Base-by-base conservation (phyloP, 257 asterid species). In the Osmanthus fragrans region DNA sequence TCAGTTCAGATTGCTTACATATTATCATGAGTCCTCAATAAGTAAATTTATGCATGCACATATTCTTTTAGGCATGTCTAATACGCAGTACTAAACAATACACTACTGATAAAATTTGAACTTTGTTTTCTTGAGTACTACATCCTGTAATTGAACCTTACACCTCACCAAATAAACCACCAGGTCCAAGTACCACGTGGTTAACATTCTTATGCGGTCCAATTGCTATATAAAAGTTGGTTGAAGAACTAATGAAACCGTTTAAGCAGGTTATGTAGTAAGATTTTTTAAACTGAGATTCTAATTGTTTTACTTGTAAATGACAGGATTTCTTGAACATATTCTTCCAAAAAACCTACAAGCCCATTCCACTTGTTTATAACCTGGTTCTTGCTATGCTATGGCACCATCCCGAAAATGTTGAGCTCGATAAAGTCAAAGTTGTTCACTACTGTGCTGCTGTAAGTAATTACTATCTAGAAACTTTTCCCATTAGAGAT, bases 391-490 rank as follows among this genome's bases (percentile, higher is more conserved):
- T 78, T n/a, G 75, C 81, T 0, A 72, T 71, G 81, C 49, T 78
- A 18, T 72, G 77, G 77, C 66, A 76, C 7, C 81, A 77, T 8
- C 81, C 77, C 11, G 81, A 71, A 39, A 63, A 63, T 7, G 54
- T 78, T 60, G 33, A 60, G 1, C 72, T 71, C 9, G 77, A 71
- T 5, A 76, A 78, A 27, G 77, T 63, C 11, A 78, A 78, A 60
- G 81, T 78, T 63, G 77, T 78, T 5, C 77, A 78, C 34, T 78
- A 78, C 39, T 78, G 81, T 40, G 73, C 77, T 56, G 66, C 66
- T n/a, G 66, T 56, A 56, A 56, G 66, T 56, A 56, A 19, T 21
- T 23, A 56, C 30, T 19, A n/a, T n/a, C 30, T 21, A 7, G 3
- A 56, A 56, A 19, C 66, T 23, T 56, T 56, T 56, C 12, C 29